Evolutionary conservation across 1,139 yeast species (phyloP), one percentile per base, ranked within the genome.

Genomic region (Pneumocystis jirovecii): DNA sequence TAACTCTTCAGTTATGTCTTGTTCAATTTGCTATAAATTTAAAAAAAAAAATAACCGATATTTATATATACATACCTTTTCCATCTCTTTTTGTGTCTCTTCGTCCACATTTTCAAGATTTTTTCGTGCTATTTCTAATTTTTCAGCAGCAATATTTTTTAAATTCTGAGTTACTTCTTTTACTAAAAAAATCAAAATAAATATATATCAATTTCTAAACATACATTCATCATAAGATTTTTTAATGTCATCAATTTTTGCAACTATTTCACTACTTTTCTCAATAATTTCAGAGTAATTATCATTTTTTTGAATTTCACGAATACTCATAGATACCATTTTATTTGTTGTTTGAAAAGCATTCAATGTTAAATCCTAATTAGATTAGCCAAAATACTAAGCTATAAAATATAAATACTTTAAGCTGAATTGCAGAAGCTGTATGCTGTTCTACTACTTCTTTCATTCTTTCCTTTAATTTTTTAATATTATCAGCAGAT

Each of bases 221-320:
- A 29, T 61, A 50, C 57, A 21, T 56, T 40, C 42, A n/a, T 61
- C 19, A 56, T 42, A 40, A n/a, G 44, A 59, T 37, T 60, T 35
- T 17, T 31, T 37, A 31, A 44, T 56, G 44, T 66, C 65, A 3
- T 66, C 64, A 15, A 73, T 71, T 25, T 67, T 65, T n/a, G 61
- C 50, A n/a, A 68, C 67, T 61, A 74, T 72, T 10, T 70, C 67
- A 2, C 64, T 65, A 21, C 68, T 68, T 25, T 70, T 70, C 25
- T 39, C 31, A 50, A 61, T 8, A 21, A 50, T 60, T 21, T 65
- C 66, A n/a, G 34, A 34, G 35, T 56, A 19, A 21, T 65, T 65
- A 10, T 37, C 61, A 39, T 37, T 44, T 29, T 29, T 34, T 15
- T 25, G 57, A 10, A 50, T 50, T 25, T 50, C 57, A 50, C 57